Evolutionary conservation across 805 yeast species (phyloP).

Genomic region (Candida sithepensis): DNA sequence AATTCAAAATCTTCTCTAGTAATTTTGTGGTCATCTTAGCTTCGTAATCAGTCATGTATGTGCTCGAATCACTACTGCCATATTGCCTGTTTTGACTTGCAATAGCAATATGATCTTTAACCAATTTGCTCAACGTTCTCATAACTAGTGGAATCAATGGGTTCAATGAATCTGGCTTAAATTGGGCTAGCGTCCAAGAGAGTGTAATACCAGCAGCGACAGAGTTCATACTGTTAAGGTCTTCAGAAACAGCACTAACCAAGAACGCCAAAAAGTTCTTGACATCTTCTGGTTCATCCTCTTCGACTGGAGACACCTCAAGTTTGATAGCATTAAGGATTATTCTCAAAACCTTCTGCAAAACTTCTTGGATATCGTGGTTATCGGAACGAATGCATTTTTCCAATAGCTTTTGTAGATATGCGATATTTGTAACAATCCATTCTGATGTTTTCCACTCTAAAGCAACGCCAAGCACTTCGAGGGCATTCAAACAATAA

Average conservation of each 20-base stretch:
- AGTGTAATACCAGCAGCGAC: constrained; percentile 84
- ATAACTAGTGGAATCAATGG: constrained; percentile 71
- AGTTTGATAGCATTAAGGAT: constrained; percentile 63
- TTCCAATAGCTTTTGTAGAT: constrained; percentile 70
- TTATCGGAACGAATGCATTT: constrained; percentile 79
- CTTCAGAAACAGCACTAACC: constrained; percentile 71
- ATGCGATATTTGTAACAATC: constrained; percentile 68
- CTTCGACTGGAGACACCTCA: constrained; percentile 37
- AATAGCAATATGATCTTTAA: constrained; percentile 77
- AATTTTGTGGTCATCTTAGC: constrained; percentile 76
- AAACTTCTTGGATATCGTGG: constrained; percentile 80
- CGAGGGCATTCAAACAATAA: constrained; percentile 85
- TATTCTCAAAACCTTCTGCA: constrained; percentile 69
- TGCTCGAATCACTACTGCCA: constrained; percentile 15
- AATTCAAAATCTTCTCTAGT: constrained; percentile 69
- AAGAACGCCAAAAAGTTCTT: constrained; percentile 59
- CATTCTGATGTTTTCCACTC: constrained; percentile 74
- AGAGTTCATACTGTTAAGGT: constrained; percentile 64
- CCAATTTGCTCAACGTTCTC: constrained; percentile 84
- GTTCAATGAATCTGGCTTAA: constrained; percentile 71
- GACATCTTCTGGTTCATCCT: constrained; percentile 60
- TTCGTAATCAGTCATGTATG: constrained; percentile 52
- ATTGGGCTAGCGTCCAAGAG: constrained; percentile 76
- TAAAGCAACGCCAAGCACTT: constrained; percentile 78
- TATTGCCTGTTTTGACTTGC: constrained; percentile 44